Base-by-base conservation (phyloP, 345 rosid species). In the Eucalyptus polybractea region DNA sequence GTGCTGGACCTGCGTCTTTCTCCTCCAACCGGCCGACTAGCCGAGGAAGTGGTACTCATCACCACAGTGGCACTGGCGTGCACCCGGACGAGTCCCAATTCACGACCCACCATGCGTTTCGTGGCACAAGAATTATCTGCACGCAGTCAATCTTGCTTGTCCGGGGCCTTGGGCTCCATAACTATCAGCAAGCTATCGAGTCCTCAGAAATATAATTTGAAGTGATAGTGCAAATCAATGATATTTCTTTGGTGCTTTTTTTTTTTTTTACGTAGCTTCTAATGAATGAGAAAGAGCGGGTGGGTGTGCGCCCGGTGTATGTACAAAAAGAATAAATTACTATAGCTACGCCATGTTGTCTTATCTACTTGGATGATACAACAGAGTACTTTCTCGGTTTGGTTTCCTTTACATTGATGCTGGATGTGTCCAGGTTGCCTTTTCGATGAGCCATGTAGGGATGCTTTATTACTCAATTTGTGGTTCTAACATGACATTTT, bases 101-200 rank as follows among this genome's bases (percentile, higher is more conserved):
- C 89, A 29, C 81, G 96, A 76, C 98, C 98, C 49, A 65, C 87
- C 40, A 95, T 95, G 96, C 92, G 92, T 40, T 90, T 89, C 42
- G 94, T 95, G 51, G 96, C 95, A 8, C 96, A 93, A 91, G 93
- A 95, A 88, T 81, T 93, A 67, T 93, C 95, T 8, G 94, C 93
- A 24, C 72, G 89, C 86, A 89, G 90, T 21, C 94, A 67, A 89
- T 86, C 93, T 33, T 90, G 13, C 90, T 56, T 92, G 85, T 13
- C 89, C 5, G 89, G 88, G 88, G 87, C 94, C 19, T 12, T 93
- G 5, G 87, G 86, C 54, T 53, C 27, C 37, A 86, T 93, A 53
- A 91, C 93, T 13, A 50, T 94, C 22, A 85, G 88, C 94, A 91
- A 89, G 87, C 87, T 93, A 19, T 80, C 85, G 27, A 87, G 90